These are phyloP conservation scores for Ambrosia trifida DNA, from an alignment of 129 eudicot genomes.

Conservation along the genomic window DNA sequence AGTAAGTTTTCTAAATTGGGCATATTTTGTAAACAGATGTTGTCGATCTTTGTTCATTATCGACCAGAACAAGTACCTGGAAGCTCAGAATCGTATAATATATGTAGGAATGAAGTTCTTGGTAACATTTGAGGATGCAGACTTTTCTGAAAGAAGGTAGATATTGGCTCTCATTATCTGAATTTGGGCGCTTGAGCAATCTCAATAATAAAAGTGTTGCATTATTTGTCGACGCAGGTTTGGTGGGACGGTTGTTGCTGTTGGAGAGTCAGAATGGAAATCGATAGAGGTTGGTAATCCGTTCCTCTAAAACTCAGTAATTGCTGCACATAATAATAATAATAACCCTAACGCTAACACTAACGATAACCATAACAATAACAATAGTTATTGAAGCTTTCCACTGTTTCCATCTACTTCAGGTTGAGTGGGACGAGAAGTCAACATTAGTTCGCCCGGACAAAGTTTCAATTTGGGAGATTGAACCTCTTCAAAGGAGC, in stretches of 20 bases:
- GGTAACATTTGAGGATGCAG: constrained; percentile 86
- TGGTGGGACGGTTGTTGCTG: constrained; percentile 93
- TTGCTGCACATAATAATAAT: too few species aligned
- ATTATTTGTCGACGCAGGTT: constrained; percentile 50
- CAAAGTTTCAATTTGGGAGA: constrained; percentile 89
- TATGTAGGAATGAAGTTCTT: constrained; percentile 90
- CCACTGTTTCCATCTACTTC: constrained; percentile 27
- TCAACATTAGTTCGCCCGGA: constrained; percentile 73
- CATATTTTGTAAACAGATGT: constrained; percentile 52
- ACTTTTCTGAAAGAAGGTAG: constrained; percentile 92
- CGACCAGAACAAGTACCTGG: constrained; percentile 80
- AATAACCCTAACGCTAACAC: too few species aligned
- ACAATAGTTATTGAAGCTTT: background rate
- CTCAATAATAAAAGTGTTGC: background rate
- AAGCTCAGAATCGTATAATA: constrained; percentile 61
- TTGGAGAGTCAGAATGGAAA: constrained; percentile 88
- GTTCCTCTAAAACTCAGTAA: background rate
- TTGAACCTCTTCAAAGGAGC: constrained; percentile 48
- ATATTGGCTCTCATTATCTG: constrained; percentile 10
- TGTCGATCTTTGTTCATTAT: constrained; percentile 78
- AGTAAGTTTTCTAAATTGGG: constrained; percentile 20
- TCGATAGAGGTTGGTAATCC: constrained; percentile 59
- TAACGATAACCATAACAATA: too few species aligned
- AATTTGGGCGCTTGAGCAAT: background rate
- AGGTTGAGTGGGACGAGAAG: constrained; percentile 98